A percentile compares a stretch with the other conserved stretches of the same genome.
Conservation (phyloP, 129 eudicot genomes). For the Tanacetum coccineum region DNA sequence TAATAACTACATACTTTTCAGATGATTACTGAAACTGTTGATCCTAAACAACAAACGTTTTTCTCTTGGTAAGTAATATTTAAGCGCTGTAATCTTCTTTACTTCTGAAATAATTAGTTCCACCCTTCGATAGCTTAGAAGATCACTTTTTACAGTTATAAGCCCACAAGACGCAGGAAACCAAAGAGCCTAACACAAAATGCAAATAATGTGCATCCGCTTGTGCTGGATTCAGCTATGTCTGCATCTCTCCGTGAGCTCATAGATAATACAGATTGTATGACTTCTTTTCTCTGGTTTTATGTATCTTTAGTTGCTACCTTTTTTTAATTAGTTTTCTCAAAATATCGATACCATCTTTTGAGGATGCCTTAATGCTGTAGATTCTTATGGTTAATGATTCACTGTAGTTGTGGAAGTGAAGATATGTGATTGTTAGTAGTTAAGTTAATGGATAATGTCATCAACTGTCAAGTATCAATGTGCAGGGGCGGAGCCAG, state of each 20-base stretch:
- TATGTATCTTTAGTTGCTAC: neutral
- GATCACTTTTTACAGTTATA: constrained; percentile 42
- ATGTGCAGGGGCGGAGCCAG: no score
- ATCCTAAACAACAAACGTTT: constrained; percentile 66
- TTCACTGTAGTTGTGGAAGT: neutral
- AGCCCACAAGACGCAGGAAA: constrained; percentile 52
- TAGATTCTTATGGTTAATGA: neutral
- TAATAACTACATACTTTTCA: constrained; percentile 31
- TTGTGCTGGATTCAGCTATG: constrained; percentile 48
- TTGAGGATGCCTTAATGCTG: neutral
- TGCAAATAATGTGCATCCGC: constrained; percentile 66
- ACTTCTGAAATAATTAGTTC: constrained; percentile 6
- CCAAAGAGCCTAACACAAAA: constrained; percentile 39
- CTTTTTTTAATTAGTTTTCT: neutral
- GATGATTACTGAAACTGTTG: constrained; percentile 69
- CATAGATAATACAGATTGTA: constrained; percentile 59
- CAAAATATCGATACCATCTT: neutral
- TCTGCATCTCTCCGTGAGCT: constrained; percentile 46
- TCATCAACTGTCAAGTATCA: neutral
- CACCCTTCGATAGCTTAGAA: constrained; percentile 4
- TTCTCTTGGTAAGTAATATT: constrained; percentile 54
- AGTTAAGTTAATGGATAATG: neutral
- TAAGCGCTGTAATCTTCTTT: neutral
- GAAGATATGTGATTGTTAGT: neutral
- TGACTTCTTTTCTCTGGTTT: constrained; percentile 4